A percentile compares a stretch with the other conserved stretches of the same genome.
These are phyloP conservation scores for Saprolegnia diclina DNA, from an alignment of 352 stramenopile genomes.

Conservation along the genomic window DNA sequence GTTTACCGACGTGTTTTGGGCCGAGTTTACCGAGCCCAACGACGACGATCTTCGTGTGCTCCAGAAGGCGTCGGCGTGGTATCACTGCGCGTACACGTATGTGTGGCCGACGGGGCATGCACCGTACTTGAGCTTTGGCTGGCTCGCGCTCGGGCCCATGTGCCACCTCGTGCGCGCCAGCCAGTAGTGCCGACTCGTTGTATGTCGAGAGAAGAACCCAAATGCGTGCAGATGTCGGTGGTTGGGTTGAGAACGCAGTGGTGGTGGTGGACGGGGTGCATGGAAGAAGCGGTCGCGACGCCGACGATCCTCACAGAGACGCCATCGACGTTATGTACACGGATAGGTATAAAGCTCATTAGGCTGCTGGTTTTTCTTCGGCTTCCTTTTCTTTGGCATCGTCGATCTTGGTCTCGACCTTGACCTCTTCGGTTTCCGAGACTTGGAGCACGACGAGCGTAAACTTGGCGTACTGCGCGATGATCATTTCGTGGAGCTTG, in stretches of 20 bases:
- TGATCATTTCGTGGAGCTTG: conserved; percentile 90
- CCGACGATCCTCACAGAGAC: too few relatives aligned
- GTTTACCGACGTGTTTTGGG: conserved; percentile 37
- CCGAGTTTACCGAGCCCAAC: conserved; percentile 37
- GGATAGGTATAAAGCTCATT: too few relatives aligned
- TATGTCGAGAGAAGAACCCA: too few relatives aligned
- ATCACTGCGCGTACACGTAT: conserved; percentile 56
- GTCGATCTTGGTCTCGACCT: conserved; percentile 22
- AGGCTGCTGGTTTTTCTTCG: conserved; percentile 15
- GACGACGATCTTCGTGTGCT: conserved; percentile 35
- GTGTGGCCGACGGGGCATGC: conserved; percentile 29
- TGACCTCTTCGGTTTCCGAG: conserved; percentile 18
- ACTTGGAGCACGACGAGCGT: conserved; percentile 83
- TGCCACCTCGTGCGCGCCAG: background rate
- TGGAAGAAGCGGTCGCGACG: too few relatives aligned
- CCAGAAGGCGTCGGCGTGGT: conserved; percentile 52
- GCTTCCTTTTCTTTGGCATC: conserved; percentile 21
- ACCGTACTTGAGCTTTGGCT: conserved; percentile 59
- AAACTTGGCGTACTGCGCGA: conserved; percentile 82
- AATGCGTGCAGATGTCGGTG: too few relatives aligned
- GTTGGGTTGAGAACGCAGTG: too few relatives aligned
- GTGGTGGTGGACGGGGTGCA: too few relatives aligned
- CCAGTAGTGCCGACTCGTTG: too few relatives aligned
- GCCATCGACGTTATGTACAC: too few relatives aligned
- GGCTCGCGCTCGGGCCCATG: conserved; percentile 49